Conservation (phyloP, 352 stramenopile genomes). For the Phytophthora agathidicida region DNA sequence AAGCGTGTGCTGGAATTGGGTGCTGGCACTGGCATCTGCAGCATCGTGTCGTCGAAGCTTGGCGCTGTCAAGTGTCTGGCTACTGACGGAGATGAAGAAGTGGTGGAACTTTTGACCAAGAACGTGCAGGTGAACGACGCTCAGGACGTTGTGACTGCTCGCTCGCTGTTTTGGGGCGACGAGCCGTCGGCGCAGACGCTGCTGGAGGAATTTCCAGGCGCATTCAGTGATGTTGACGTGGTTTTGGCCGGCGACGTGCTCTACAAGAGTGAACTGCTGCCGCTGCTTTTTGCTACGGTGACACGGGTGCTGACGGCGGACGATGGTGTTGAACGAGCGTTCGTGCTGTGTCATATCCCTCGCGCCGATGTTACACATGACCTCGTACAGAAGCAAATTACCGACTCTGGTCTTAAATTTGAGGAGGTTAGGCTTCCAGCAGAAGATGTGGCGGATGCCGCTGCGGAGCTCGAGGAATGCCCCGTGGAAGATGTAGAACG, state of each 20-base stretch:
- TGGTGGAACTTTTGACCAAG: conserved; percentile 52
- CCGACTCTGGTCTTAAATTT: conserved; percentile 45
- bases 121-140: conserved; percentile 55
- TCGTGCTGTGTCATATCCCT: conserved; percentile 77
- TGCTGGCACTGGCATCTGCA: conserved; percentile 73
- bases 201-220: conserved; percentile 32
- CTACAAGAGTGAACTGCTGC: conserved; percentile 76
- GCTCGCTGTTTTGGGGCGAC: conserved; percentile 67
- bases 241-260: conserved; percentile 79
- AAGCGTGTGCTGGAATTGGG: conserved; percentile 72
- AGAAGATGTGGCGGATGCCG: conserved; percentile 27
- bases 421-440: conserved; percentile 35
- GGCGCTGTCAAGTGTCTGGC: conserved; percentile 53
- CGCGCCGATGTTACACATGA: conserved; percentile 73
- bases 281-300: conserved; percentile 68
- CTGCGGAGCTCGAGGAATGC: conserved; percentile 50
- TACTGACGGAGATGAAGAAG: conserved; percentile 72
- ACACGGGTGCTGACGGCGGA: conserved; percentile 29
- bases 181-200: conserved; percentile 41
- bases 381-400: conserved; percentile 53
- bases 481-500: conserved; percentile 58
- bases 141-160: conserved; percentile 29
- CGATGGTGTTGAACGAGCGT: conserved; percentile 24
- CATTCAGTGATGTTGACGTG: conserved; percentile 46
- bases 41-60: conserved; percentile 65